Evolutionary conservation across 345 rosid species (phyloP).

Genomic region (Eucalyptus marginata): DNA sequence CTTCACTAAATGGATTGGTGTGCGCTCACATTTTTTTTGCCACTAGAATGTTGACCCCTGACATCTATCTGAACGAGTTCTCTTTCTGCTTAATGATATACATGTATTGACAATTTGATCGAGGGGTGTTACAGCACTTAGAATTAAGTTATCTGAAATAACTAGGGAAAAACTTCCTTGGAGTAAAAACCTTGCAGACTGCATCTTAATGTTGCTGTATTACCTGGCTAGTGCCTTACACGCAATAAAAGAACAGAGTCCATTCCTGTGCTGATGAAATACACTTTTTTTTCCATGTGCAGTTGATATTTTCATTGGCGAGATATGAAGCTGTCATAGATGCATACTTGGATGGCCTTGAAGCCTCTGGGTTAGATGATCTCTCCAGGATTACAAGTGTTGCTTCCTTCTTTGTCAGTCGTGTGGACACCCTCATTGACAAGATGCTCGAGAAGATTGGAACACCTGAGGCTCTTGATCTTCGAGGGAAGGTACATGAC

Average conservation of each 20-base stretch:
- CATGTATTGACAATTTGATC: background rate
- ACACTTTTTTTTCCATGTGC: slow-evolving; percentile 1
- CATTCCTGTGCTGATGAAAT: background rate
- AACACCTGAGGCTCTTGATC: slow-evolving; percentile 90
- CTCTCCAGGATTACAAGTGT: slow-evolving; percentile 96
- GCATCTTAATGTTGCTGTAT: background rate
- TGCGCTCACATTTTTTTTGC: background rate
- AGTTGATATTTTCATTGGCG: slow-evolving; percentile 90
- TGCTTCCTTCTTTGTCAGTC: slow-evolving; percentile 97
- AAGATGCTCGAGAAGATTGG: slow-evolving; percentile 90
- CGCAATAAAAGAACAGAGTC: background rate
- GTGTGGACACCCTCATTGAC: slow-evolving; percentile 93
- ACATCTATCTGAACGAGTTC: background rate
- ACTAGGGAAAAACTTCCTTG: background rate
- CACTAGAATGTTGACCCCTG: background rate
- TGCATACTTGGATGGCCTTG: slow-evolving; percentile 98
- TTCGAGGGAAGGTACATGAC: slow-evolving; percentile 80
- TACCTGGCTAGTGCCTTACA: background rate
- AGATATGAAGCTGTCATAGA: slow-evolving; percentile 94
- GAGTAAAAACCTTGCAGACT: background rate
- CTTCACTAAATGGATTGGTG: background rate
- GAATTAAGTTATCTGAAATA: background rate
- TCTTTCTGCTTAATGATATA: background rate
- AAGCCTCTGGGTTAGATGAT: slow-evolving; percentile 84
- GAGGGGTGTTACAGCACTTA: background rate